Base-by-base conservation (phyloP, 805 yeast species). In the Teunomyces tritomae region DNA sequence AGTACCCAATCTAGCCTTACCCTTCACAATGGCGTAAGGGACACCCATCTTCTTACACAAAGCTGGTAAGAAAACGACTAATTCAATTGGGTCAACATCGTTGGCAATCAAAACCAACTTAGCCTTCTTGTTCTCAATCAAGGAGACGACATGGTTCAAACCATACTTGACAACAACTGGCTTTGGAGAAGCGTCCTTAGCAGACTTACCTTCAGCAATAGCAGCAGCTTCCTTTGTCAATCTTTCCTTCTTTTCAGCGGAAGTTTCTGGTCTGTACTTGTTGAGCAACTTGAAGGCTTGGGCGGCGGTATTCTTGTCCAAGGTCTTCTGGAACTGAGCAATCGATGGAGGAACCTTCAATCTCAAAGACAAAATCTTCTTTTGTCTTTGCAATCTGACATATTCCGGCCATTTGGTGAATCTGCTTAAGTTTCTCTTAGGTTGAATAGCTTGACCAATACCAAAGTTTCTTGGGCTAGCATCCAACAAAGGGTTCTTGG, bases 361-460 rank as follows among this genome's bases (percentile, higher is more conserved):
- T 86, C 99, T 91, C 77, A 91, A 74, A 67, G 85, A 79, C 74
- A 92, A 83, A 73, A 92, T 87, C 84, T 92, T 92, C 87, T 86
- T 94, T 81, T 94, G 98, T 84, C 99, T 91, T 83, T 92, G 99
- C 63, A 94, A 82, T 80, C 96, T 89, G 62, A 92, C 94, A 74
- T 92, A 90, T 78, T 87, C 94, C 71, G 99, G 99, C 99, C 99
- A 94, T 78, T 88, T 94, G 69, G 92, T 98, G 75, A 88, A 91
- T 78, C 98, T 90, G 54, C 95, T 79, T 71, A 94, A 84, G 85
- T 94, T 89, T 79, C 92, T 85, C 82, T 86, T 89, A 89, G 85
- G 96, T 79, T 92, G 98, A 64, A 92, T 67, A 58, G 85, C 79
- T 82, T 94, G 98, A 67, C 99, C 99, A 67, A 94, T 86, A 77